A percentile compares a stretch with the other conserved stretches of the same genome.
phyloP scores from a whole-genome alignment of 139 green algal genomes.

The Chlamydomonas incerta region DNA sequence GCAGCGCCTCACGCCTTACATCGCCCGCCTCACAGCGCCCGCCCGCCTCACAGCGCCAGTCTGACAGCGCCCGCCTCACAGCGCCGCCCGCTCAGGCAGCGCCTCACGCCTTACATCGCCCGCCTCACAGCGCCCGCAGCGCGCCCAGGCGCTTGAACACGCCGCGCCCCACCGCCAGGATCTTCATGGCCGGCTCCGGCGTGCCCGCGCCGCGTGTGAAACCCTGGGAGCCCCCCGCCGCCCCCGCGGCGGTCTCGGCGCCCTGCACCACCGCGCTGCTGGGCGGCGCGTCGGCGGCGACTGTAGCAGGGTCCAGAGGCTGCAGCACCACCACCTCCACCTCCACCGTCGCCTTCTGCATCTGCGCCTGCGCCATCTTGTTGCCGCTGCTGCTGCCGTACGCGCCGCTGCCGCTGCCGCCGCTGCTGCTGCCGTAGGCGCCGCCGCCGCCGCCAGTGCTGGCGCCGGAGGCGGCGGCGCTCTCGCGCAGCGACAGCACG shows the following conservation, averaged over 20 bases:
- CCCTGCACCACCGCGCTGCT: too few relatives aligned
- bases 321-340: slow-evolving; percentile 45
- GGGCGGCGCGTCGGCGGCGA: neutral
- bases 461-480: too few relatives aligned
- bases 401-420: too few relatives aligned
- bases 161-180: slow-evolving; percentile 44
- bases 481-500: slow-evolving; percentile 27
- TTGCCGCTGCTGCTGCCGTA: too few relatives aligned
- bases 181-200: neutral
- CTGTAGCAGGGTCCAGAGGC: neutral
- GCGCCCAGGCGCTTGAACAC: slow-evolving; percentile 86
- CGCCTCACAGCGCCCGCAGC: slow-evolving; percentile 54
- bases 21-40: too few relatives aligned
- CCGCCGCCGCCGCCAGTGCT: too few relatives aligned
- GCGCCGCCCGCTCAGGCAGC: too few relatives aligned
- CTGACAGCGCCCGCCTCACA: too few relatives aligned
- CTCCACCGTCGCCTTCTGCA: slow-evolving; percentile 31
- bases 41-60: too few relatives aligned
- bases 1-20: too few relatives aligned
- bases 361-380: too few relatives aligned
- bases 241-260: neutral
- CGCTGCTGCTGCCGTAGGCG: too few relatives aligned
- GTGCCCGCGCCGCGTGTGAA: neutral
- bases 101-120: neutral
- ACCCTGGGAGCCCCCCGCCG: neutral